These are phyloP conservation scores for Phytophthora ohioensis DNA, from an alignment of 352 stramenopile species.

Conservation along the genomic window DNA sequence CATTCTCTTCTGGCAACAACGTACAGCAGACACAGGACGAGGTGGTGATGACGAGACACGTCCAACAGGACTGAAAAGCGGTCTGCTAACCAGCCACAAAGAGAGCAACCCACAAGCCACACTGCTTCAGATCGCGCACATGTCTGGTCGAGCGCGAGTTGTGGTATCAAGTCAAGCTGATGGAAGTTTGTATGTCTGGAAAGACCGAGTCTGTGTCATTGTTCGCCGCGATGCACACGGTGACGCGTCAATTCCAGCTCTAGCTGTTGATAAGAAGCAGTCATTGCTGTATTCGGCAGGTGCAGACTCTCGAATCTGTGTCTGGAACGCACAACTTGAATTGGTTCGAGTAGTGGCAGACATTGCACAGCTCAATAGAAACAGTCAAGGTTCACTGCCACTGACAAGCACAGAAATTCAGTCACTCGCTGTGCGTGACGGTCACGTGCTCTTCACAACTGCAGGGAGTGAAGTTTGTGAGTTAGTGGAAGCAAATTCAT, in stretches of 20 bases:
- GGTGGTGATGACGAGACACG: slow-evolving; percentile 25
- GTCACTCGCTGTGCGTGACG: slow-evolving; percentile 64
- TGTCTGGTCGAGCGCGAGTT: slow-evolving; percentile 52
- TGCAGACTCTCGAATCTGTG: slow-evolving; percentile 61
- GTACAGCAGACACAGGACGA: slow-evolving; percentile 6
- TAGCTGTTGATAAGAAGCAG: slow-evolving; percentile 59
- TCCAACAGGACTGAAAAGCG: slow-evolving; percentile 65
- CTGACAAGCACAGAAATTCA: slow-evolving; percentile 57
- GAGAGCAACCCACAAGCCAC: slow-evolving; percentile 49
- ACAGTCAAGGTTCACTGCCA: neutral
- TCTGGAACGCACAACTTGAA: slow-evolving; percentile 71
- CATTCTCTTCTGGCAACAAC: slow-evolving; percentile 70
- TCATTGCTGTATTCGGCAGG: slow-evolving; percentile 70
- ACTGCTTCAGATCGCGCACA: slow-evolving; percentile 46
- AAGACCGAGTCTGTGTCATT: slow-evolving; percentile 66
- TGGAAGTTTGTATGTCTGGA: slow-evolving; percentile 82
- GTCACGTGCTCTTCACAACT: slow-evolving; percentile 86
- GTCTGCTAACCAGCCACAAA: slow-evolving; percentile 60
- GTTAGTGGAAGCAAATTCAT: slow-evolving; percentile 51
- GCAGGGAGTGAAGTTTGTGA: slow-evolving; percentile 89
- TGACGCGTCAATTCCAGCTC: slow-evolving; percentile 48
- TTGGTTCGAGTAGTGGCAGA: slow-evolving; percentile 43
- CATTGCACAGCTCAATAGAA: slow-evolving; percentile 44
- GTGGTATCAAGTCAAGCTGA: slow-evolving; percentile 74
- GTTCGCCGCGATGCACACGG: slow-evolving; percentile 55